Conservation (phyloP, 352 stramenopile genomes). For the Pythium graminicola region DNA sequence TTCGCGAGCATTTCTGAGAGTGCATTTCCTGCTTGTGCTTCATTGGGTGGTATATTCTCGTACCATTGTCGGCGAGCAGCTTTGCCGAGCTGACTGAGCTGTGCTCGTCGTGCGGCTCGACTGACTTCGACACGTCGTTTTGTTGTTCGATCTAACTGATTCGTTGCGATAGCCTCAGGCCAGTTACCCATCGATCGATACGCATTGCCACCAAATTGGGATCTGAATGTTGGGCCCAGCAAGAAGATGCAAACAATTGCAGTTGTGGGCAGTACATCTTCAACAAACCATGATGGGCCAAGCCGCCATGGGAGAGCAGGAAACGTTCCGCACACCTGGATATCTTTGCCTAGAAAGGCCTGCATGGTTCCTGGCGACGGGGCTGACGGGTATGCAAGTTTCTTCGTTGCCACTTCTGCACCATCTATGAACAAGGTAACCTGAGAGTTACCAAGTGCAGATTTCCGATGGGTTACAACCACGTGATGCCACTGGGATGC, state of each 20-base stretch:
- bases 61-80: slow-evolving; percentile 45
- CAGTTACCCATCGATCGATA: slow-evolving; percentile 66
- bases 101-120: slow-evolving; percentile 35
- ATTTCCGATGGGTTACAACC: slow-evolving; percentile 61
- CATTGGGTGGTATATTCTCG: background rate
- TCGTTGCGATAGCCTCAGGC: slow-evolving; percentile 54
- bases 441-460: slow-evolving; percentile 60
- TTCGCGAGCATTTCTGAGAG: slow-evolving; percentile 26
- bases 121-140: slow-evolving; percentile 51
- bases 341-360: slow-evolving; percentile 67
- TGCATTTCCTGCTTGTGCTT: slow-evolving; percentile 10
- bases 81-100: slow-evolving; percentile 37
- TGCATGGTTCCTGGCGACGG: slow-evolving; percentile 40
- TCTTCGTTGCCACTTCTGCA: slow-evolving; percentile 63
- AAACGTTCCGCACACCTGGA: slow-evolving; percentile 56
- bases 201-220: slow-evolving; percentile 56
- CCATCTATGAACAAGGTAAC: slow-evolving; percentile 75
- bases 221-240: slow-evolving; percentile 48
- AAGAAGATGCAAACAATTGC: slow-evolving; percentile 61
- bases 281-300: slow-evolving; percentile 58
- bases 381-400: slow-evolving; percentile 57
- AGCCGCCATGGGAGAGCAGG: slow-evolving; percentile 60
- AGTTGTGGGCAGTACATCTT: slow-evolving; percentile 40
- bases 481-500: slow-evolving; percentile 69
- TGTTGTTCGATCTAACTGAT: slow-evolving; percentile 47